These are phyloP conservation scores for Entomortierella parvispora DNA, from an alignment of 192 early-diverging fungal genomes.

Conservation along the genomic window DNA sequence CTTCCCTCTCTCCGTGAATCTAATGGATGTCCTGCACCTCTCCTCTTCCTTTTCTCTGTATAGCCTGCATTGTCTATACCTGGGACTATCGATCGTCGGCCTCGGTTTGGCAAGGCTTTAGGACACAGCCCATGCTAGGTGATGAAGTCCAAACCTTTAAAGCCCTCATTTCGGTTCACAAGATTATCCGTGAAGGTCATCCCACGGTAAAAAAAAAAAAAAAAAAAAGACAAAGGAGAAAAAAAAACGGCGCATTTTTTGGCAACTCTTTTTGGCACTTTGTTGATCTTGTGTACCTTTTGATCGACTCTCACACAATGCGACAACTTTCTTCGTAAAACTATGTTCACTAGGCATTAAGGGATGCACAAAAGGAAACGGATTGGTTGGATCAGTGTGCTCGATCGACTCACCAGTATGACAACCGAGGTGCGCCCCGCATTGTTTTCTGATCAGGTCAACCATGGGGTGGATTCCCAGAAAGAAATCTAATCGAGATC, in stretches of 20 bases:
- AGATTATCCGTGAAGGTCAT: slow-evolving; percentile 93
- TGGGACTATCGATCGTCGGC: slow-evolving; percentile 89
- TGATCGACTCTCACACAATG: not conserved
- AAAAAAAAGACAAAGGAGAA: not conserved
- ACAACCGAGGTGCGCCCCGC: slow-evolving; percentile 29
- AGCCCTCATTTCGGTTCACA: slow-evolving; percentile 93
- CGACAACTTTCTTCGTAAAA: not conserved
- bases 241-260: not conserved
- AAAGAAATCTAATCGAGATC: not conserved
- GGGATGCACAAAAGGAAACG: slow-evolving; percentile 80
- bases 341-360: slow-evolving; percentile 67
- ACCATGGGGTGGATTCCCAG: not conserved
- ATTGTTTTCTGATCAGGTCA: not conserved
- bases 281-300: too few species aligned
- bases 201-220: slow-evolving; percentile 62
- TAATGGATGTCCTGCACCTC: not conserved
- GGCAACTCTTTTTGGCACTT: too few species aligned
- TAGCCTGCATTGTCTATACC: slow-evolving; percentile 90
- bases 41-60: not conserved
- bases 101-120: slow-evolving; percentile 84
- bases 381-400: slow-evolving; percentile 82
- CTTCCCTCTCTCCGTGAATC: slow-evolving; percentile 10
- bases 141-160: slow-evolving; percentile 96
- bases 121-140: slow-evolving; percentile 82
- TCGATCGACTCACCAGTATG: slow-evolving; percentile 56